Percentiles rank a stretch among this genome's conserved stretches.
Conservation (phyloP, 352 stramenopile genomes). For the Pythium aquatile region DNA sequence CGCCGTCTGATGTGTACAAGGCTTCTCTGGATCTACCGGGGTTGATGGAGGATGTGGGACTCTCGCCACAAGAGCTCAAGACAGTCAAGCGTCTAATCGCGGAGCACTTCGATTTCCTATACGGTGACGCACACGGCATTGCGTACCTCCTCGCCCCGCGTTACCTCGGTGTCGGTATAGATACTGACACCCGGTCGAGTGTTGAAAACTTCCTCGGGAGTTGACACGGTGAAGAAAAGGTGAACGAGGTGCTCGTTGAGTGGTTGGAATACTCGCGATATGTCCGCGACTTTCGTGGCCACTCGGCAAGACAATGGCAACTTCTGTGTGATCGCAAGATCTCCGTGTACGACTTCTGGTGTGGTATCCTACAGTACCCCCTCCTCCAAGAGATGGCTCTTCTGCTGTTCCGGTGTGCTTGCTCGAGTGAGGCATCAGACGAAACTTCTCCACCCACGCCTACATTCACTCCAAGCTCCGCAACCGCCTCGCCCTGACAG, state of each 20-base stretch:
- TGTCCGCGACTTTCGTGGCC: not conserved
- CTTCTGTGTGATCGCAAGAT: not conserved
- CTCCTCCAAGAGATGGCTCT: not conserved
- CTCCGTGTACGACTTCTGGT: not conserved
- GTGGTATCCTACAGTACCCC: constrained; percentile 1
- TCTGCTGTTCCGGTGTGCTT: not conserved
- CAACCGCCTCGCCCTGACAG: constrained; percentile 4
- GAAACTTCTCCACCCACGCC: constrained; percentile 15
- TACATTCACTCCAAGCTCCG: constrained; percentile 7
- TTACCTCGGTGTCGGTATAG: constrained; percentile 2
- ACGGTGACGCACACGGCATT: constrained; percentile 11
- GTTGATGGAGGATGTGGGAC: not conserved
- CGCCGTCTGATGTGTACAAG: constrained; percentile 6
- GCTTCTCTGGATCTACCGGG: not conserved
- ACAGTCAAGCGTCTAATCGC: not conserved
- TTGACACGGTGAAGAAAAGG: not conserved
- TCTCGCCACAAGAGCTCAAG: not conserved
- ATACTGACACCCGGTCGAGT: not conserved
- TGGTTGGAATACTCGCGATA: not conserved
- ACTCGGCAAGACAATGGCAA: not conserved
- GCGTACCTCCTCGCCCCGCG: constrained; percentile 5
- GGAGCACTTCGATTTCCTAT: constrained; percentile 13
- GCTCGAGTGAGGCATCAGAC: not conserved
- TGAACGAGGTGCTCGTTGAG: not conserved
- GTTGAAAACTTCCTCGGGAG: constrained; percentile 4